These are phyloP conservation scores for Lotmaria passim DNA, from an alignment of 208 protist species.

Conservation along the genomic window DNA sequence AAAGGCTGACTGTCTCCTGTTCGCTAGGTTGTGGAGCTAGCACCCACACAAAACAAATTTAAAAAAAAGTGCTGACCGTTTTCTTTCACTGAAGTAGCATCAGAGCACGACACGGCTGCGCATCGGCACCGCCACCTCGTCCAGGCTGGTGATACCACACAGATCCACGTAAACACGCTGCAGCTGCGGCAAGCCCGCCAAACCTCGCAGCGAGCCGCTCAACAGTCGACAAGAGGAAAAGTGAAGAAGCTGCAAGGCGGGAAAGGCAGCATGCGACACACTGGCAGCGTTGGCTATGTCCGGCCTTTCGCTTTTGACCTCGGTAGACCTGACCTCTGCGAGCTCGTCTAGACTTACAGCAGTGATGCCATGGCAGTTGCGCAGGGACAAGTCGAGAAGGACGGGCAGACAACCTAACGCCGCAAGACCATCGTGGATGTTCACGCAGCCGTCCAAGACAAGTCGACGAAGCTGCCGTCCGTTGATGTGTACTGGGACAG, in stretches of 20 bases:
- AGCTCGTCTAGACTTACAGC: slow-evolving; percentile 6
- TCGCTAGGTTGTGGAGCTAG: too few relatives aligned
- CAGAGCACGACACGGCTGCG: slow-evolving; percentile 10
- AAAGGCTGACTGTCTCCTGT: too few relatives aligned
- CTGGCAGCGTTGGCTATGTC: too few relatives aligned
- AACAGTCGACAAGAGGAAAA: slow-evolving; percentile 17
- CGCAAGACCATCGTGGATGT: slow-evolving; percentile 2
- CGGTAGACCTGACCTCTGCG: too few relatives aligned
- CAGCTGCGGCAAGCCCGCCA: slow-evolving; percentile 10
- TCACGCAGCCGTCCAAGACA: slow-evolving; percentile 28
- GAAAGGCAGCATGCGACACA: neutral
- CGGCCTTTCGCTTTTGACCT: too few relatives aligned
- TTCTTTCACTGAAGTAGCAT: too few relatives aligned
- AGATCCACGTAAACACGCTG: slow-evolving; percentile 8
- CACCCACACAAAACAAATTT: too few relatives aligned
- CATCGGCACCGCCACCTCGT: neutral
- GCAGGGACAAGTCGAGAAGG: slow-evolving; percentile 15
- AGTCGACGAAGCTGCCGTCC: slow-evolving; percentile 5
- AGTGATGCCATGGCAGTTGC: slow-evolving; percentile 18
- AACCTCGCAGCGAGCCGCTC: slow-evolving; percentile 10
- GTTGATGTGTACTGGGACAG: neutral
- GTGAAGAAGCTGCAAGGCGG: slow-evolving; percentile 9
- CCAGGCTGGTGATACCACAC: slow-evolving; percentile 11
- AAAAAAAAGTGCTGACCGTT: too few relatives aligned
- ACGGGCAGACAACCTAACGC: slow-evolving; percentile 1